Evolutionary conservation across 805 yeast species (phyloP).

Genomic region (Pichia insulana): DNA sequence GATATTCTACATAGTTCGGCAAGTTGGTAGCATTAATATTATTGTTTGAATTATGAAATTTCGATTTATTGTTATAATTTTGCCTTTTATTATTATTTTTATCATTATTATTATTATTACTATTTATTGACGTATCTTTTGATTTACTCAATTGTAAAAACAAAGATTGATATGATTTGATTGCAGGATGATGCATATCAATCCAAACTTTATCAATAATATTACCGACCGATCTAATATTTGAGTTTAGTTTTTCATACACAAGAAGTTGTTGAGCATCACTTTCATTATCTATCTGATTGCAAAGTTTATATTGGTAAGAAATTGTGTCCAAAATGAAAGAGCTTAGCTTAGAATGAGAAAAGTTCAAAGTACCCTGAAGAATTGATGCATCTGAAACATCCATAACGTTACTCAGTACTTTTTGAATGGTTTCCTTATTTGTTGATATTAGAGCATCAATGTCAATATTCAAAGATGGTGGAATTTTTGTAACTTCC

Average conservation of each 20-base stretch:
- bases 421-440: slow-evolving; percentile 26
- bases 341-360: slow-evolving; percentile 37
- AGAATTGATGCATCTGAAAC: slow-evolving; percentile 34
- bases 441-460: slow-evolving; percentile 15
- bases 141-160: slow-evolving; percentile 15
- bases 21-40: slow-evolving; percentile 1
- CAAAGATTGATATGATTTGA: slow-evolving; percentile 45
- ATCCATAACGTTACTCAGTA: slow-evolving; percentile 20
- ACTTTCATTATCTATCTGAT: not conserved
- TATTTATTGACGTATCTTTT: slow-evolving; percentile 6
- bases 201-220: slow-evolving; percentile 50
- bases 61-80: slow-evolving; percentile 8
- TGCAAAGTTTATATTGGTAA: slow-evolving; percentile 4
- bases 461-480: slow-evolving; percentile 7
- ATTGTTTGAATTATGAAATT: slow-evolving; percentile 3
- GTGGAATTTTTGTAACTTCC: too few species aligned
- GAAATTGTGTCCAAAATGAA: slow-evolving; percentile 35
- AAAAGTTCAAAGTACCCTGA: slow-evolving; percentile 40
- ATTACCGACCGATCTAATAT: slow-evolving; percentile 15
- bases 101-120: slow-evolving; percentile 16
- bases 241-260: not conserved
- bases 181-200: slow-evolving; percentile 55
- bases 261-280: not conserved
- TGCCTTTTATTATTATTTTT: slow-evolving; percentile 21
- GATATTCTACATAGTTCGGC: slow-evolving; percentile 37